These are phyloP conservation scores for Trichoderma sp. DNA, from an alignment of 2,329 filamentous ascomycete species.

Conservation along the genomic window DNA sequence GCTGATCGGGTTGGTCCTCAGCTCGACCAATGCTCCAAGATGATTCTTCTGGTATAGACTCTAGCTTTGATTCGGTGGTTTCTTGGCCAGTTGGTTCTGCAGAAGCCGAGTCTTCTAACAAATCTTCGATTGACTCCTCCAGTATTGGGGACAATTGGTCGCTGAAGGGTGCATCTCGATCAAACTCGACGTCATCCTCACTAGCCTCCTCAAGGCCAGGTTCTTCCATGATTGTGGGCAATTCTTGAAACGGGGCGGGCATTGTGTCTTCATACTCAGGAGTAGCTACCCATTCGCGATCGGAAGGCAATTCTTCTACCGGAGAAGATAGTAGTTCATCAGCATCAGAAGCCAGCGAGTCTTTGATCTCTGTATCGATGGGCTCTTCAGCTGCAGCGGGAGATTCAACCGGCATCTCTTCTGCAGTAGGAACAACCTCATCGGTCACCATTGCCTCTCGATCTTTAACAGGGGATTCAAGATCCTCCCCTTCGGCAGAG, in stretches of 20 bases:
- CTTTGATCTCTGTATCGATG: background rate
- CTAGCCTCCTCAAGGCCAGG: background rate
- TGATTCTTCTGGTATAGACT: background rate
- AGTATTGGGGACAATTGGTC: conserved; percentile 8
- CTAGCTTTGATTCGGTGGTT: background rate
- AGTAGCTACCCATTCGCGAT: background rate
- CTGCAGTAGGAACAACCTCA: background rate
- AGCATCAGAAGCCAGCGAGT: background rate
- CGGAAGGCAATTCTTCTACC: background rate
- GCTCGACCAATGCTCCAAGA: background rate
- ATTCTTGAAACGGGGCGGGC: background rate
- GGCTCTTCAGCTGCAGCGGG: background rate
- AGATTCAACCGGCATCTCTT: background rate
- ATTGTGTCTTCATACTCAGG: background rate
- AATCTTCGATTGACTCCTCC: conserved; percentile 4
- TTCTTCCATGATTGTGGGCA: conserved; percentile 11
- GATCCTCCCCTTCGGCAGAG: background rate
- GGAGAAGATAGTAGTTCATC: background rate
- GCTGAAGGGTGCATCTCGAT: background rate
- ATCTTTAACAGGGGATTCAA: background rate
- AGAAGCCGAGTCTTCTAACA: background rate
- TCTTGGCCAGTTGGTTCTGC: background rate
- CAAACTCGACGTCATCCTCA: background rate
- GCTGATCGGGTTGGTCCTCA: background rate
- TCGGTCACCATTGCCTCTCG: background rate